Evolutionary conservation across 495 filamentous ascomycete genomes (phyloP).

Genomic region (Massariosphaeria phaeospora): DNA sequence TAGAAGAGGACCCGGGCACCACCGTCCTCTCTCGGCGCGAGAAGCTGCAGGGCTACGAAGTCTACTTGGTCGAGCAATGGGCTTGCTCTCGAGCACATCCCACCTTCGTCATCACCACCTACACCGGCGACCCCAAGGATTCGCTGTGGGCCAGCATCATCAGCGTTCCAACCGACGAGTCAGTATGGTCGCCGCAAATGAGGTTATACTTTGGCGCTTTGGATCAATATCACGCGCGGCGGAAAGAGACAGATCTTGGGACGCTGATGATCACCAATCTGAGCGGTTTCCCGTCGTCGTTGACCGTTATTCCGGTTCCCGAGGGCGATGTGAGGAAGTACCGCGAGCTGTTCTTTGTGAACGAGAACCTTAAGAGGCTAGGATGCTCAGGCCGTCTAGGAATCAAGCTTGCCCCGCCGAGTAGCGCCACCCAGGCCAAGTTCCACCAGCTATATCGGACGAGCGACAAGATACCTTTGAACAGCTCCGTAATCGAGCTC

Average conservation of each 20-base stretch:
- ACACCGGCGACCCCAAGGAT: constrained; percentile 81
- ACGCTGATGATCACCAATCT: constrained; percentile 92
- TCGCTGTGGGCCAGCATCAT: constrained; percentile 73
- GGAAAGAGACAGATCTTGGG: constrained; percentile 75
- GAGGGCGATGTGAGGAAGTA: constrained; percentile 79
- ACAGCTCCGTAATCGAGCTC: constrained; percentile 74
- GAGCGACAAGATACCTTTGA: constrained; percentile 71
- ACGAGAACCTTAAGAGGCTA: constrained; percentile 87
- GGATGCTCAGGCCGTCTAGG: constrained; percentile 88
- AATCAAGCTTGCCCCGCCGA: constrained; percentile 69
- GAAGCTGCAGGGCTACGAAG: constrained; percentile 75
- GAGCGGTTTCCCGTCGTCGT: constrained; percentile 77
- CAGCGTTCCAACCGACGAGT: constrained; percentile 75
- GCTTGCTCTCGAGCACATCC: constrained; percentile 85
- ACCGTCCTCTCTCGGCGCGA: constrained; percentile 65
- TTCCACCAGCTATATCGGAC: constrained; percentile 87
- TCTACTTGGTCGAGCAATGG: constrained; percentile 98
- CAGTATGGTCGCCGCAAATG: constrained; percentile 71
- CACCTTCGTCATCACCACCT: constrained; percentile 87
- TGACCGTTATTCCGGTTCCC: constrained; percentile 84
- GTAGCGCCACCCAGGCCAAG: constrained; percentile 77
- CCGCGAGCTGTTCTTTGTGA: constrained; percentile 83
- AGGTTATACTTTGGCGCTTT: constrained; percentile 82
- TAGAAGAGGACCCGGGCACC: constrained; percentile 80
- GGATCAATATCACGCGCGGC: constrained; percentile 72